phyloP scores from a whole-genome alignment of 306 rosid species.

The Oxytropis ochrocephala region DNA sequence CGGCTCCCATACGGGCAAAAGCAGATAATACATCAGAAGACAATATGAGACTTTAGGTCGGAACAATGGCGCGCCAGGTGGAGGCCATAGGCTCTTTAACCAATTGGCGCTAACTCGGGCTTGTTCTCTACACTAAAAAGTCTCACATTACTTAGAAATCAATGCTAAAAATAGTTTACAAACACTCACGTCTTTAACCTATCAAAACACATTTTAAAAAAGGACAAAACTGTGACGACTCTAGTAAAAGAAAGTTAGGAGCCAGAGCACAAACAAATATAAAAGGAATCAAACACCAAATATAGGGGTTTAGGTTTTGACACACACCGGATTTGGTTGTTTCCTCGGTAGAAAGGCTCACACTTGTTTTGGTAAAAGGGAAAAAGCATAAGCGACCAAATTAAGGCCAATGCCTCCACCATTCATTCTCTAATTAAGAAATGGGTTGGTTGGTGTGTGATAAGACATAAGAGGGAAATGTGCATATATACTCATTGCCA shows the following conservation, averaged over 20 bases:
- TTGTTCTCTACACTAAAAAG: too few relatives aligned
- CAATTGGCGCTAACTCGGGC: too few relatives aligned
- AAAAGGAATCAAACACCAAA: not conserved
- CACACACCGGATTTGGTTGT: constrained; percentile 17
- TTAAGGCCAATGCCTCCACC: constrained; percentile 17
- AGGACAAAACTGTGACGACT: too few relatives aligned
- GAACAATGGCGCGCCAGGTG: too few relatives aligned
- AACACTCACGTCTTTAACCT: too few relatives aligned
- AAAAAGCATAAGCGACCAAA: constrained; percentile 23
- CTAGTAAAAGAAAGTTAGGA: not conserved
- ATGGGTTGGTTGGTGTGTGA: constrained; percentile 28
- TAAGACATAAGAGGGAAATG: constrained; percentile 29
- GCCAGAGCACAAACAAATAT: not conserved
- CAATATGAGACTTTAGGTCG: too few relatives aligned
- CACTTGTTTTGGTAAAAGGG: constrained; percentile 22
- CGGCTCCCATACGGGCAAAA: too few relatives aligned
- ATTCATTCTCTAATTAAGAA: constrained; percentile 1
- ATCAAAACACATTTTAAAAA: too few relatives aligned
- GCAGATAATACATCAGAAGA: too few relatives aligned
- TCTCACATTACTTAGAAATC: too few relatives aligned
- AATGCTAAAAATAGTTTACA: too few relatives aligned
- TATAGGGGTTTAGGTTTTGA: not conserved
- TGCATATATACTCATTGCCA: constrained; percentile 43
- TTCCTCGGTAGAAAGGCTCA: constrained; percentile 26
- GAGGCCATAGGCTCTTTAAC: too few relatives aligned